Evolutionary conservation across 2,329 filamentous ascomycete genomes (phyloP), one percentile per base, ranked within the genome.

Genomic region (Penicillium sp.): DNA sequence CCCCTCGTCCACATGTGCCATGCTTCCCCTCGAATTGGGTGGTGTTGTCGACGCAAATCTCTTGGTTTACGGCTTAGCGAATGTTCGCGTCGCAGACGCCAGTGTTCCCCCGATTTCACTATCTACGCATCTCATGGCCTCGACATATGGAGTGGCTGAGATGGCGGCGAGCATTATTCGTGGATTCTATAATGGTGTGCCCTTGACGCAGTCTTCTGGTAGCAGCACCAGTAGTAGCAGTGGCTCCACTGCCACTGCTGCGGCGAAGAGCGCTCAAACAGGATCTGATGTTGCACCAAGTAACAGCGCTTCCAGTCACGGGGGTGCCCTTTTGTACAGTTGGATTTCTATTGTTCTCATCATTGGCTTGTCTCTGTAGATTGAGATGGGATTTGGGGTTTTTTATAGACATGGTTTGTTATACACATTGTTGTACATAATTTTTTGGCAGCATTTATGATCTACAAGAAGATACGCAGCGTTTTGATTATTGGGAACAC

Each of bases 141-240:
- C 69, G 14, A 73, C 71, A 13, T 73, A 73, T 35, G 71, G 70
- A 1, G 31, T 73, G 11, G 70, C 71, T 3, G 71, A 73, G 49
- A 65, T 64, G 52, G 70, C 70, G 7, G 66, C 63, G 45, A 59
- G 51, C 14, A 65, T 72, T 21, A 70, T 72, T 57, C 65, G 66
- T 14, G 57, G 54, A 5, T 67, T 59, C 41, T 64, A 57, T 13
- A 56, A 55, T 21, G 58, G 46, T 21, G 37, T 49, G 6, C 26
- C 53, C 14, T 2, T 53, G 21, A 24, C 50, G 1, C 14, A 22
- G 19, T 53, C 50, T 14, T 24, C 43, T n/a, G 13, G 14, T 9
- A 53, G 14, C 50, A 13, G 27, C 24, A 14, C 5, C 24, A 22
- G 49, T 3, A 35, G 16, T n/a, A 21, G 11, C 7, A 39, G 31